Evolutionary conservation across 257 asterid species (phyloP), one percentile per base, ranked within the genome.

Genomic region (Forsythia suspensa): DNA sequence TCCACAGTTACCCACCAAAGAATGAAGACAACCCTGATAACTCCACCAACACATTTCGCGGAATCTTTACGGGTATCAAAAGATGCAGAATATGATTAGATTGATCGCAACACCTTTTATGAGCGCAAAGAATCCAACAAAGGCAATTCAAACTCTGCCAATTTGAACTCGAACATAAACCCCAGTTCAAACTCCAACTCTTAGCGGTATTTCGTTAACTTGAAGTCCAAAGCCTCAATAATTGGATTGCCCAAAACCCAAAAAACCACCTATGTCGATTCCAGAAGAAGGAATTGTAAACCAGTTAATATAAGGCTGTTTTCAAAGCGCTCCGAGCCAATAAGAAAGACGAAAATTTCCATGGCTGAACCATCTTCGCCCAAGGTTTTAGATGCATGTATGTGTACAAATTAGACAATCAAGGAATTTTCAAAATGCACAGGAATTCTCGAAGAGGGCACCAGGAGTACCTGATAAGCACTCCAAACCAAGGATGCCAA

Each of bases 311-410:
- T 86, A 0, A 81, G 89, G 71, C 79, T 94, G 73, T 91, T 94
- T 16, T 97, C 97, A 13, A 91, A 88, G 34, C 88, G 88, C 76
- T 38, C 93, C 0, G 85, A 78, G 15, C 81, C 96, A 1, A 77
- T 70, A 1, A 87, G 86, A 2, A 90, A 87, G 75, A 66, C 91
- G 8, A 63, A 87, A 16, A 83, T 75, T 34, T 71, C 84, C 0
- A 67, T 77, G 29, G 86, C 82, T 1, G 99, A 95, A 83, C 99
- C 99, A 75, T 89, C 93, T 1, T 95, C 99, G 0, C 99, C 99
- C 13, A 91, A 91, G 88, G 99, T 95, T 7, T 95, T 98, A 24
- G 24, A 24, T 24, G 24, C 24, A 24, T 24, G 24, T 24, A 24
- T 24, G 24, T 24, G 24, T 24, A 24, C 24, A 24, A 24, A 24